These are phyloP conservation scores for Fagopyrum esculentum DNA, from an alignment of 148 eudicot genomes.

Conservation along the genomic window DNA sequence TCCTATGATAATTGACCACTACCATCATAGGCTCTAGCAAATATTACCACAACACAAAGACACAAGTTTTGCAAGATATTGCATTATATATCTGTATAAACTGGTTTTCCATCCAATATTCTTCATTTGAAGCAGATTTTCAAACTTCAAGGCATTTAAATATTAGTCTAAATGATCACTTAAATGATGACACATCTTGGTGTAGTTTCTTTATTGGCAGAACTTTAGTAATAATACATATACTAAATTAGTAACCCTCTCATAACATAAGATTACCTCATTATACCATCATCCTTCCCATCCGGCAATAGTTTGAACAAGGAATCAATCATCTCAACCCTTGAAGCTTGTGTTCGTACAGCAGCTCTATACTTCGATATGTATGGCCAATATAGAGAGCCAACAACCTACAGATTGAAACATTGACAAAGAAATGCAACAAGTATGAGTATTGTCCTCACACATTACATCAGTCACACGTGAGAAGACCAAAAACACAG, in stretches of 20 bases:
- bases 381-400: slow-evolving; percentile 82
- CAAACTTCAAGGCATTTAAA: neutral
- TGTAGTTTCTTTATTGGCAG: neutral
- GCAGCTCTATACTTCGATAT: slow-evolving; percentile 92
- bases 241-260: neutral
- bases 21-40: neutral
- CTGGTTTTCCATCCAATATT: neutral
- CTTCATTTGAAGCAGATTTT: neutral
- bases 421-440: neutral
- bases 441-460: slow-evolving; percentile 13
- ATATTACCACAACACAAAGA: neutral
- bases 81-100: neutral
- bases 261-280: slow-evolving; percentile 46
- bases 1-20: neutral
- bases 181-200: neutral
- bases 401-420: slow-evolving; percentile 60
- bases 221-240: neutral
- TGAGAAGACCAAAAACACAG: neutral
- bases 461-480: neutral
- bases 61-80: neutral
- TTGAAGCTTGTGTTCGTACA: slow-evolving; percentile 71
- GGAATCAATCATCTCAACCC: slow-evolving; percentile 79
- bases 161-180: neutral
- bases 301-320: slow-evolving; percentile 60
- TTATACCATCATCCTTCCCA: slow-evolving; percentile 81